Conservation (phyloP, 2,329 filamentous ascomycete species). For the Aspergillus pseudoglaucus region DNA sequence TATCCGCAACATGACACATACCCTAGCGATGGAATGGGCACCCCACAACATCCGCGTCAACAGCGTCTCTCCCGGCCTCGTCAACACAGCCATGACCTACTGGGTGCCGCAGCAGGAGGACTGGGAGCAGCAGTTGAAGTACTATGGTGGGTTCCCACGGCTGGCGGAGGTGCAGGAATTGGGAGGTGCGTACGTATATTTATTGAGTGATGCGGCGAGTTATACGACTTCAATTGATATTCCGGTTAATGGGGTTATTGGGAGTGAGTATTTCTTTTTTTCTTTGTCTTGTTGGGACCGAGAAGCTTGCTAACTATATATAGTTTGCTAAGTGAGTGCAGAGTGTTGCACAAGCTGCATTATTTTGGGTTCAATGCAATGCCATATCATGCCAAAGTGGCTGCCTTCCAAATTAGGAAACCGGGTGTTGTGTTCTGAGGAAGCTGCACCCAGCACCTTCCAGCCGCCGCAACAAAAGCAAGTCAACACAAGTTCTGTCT, state of each 20-base stretch:
- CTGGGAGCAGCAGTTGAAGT: constrained; percentile 49
- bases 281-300: not conserved
- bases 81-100: constrained; percentile 39
- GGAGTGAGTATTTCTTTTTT: constrained; percentile 18
- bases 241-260: constrained; percentile 44
- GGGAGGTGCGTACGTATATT: constrained; percentile 45
- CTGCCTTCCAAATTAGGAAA: too few species aligned
- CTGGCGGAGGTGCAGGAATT: constrained; percentile 47
- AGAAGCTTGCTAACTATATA: not conserved
- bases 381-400: too few species aligned
- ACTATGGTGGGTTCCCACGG: constrained; percentile 49
- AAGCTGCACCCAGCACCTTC: too few species aligned
- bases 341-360: too few species aligned
- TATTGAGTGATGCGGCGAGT: constrained; percentile 42
- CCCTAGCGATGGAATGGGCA: constrained; percentile 64
- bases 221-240: constrained; percentile 48
- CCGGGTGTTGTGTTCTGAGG: too few species aligned
- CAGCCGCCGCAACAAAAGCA: too few species aligned
- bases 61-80: constrained; percentile 38
- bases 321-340: too few species aligned
- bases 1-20: constrained; percentile 39
- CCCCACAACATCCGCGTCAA: constrained; percentile 63
- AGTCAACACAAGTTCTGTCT: too few species aligned
- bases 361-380: too few species aligned
- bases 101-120: constrained; percentile 45